Conservation (phyloP, 306 rosid species). For the Cicer arietinum region DNA sequence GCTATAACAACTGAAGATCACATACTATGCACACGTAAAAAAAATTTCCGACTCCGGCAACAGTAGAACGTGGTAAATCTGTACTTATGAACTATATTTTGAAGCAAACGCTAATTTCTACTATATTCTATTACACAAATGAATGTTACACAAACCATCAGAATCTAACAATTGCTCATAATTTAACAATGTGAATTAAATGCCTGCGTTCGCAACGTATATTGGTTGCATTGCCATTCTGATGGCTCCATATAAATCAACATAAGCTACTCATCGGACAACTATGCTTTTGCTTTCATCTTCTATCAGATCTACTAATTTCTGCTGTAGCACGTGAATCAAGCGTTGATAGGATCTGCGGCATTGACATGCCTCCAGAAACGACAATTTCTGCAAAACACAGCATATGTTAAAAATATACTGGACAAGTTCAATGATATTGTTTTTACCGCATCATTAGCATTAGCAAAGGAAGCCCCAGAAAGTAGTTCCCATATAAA, state of each 20-base stretch:
- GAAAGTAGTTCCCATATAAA: not conserved
- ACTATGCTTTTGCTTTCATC: conserved; percentile 53
- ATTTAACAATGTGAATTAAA: conserved; percentile 42
- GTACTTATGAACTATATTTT: conserved; percentile 50
- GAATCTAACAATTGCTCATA: conserved; percentile 43
- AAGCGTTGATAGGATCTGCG: conserved; percentile 77
- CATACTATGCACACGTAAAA: conserved; percentile 34
- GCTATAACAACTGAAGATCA: not conserved
- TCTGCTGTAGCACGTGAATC: conserved; percentile 62
- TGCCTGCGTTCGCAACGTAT: conserved; percentile 35
- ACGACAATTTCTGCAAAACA: conserved; percentile 87
- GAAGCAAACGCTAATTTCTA: conserved; percentile 56
- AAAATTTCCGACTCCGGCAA: conserved; percentile 6
- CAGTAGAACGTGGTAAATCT: conserved; percentile 34
- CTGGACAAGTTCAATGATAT: not conserved
- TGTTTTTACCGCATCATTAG: not conserved
- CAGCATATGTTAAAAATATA: conserved; percentile 11
- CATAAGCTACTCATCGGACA: conserved; percentile 38
- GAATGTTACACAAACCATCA: conserved; percentile 56
- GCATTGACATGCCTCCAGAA: conserved; percentile 99
- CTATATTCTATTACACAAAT: conserved; percentile 56
- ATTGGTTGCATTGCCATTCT: conserved; percentile 40
- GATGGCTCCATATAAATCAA: conserved; percentile 46
- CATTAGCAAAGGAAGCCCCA: not conserved
- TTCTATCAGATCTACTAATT: conserved; percentile 56